Base-by-base conservation (phyloP, 2,329 filamentous ascomycete species). In the Botrytis squamosa region DNA sequence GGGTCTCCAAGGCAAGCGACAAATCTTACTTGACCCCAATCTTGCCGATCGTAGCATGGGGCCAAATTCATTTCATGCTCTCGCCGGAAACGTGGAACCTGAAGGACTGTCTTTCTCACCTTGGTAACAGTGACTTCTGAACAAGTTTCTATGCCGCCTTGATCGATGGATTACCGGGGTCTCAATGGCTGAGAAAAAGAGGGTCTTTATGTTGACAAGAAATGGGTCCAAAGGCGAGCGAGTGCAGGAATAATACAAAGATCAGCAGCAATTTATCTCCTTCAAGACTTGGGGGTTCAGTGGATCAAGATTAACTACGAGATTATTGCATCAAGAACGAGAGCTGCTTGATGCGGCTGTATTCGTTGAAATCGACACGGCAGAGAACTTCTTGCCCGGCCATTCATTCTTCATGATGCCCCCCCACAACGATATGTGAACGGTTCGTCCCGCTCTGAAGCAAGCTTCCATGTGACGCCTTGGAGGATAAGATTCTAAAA, bases 291-390 rank as follows among this genome's bases (percentile, higher is more conserved):
- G 5, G 25, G 29, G 16, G 46, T 10, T 42, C 16, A 42, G 10
- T 22, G 38, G 9, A 16, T 9, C 40, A 68, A 42, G 18, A 3
- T 29, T 10, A 8, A 22, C 7, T 55, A 14, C 9, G 25, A 57
- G 14, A 36, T 9, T 10, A 29, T n/a, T 42, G 36, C 8, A 44
- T 66, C 6, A 40, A 55, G 9, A 9, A 66, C n/a, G 22, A 71
- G 46, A 25, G 65, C 33, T 72, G 29, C 33, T 72, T 49, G 44
- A 36, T 68, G 62, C 44, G 70, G 29, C 57, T 67, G 33, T 68
- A 49, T 8, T 71, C 22, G 8, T 16, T 71, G 33, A 44, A 46
- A 36, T 38, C 10, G 10, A 40, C 16, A 52, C 18, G 14, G 33
- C 33, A 52, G 29, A 57, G 9, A 4, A 42, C 18, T 57, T 16